Conservation (phyloP, 2,329 filamentous ascomycete species). For the Epichloe amarillans region DNA sequence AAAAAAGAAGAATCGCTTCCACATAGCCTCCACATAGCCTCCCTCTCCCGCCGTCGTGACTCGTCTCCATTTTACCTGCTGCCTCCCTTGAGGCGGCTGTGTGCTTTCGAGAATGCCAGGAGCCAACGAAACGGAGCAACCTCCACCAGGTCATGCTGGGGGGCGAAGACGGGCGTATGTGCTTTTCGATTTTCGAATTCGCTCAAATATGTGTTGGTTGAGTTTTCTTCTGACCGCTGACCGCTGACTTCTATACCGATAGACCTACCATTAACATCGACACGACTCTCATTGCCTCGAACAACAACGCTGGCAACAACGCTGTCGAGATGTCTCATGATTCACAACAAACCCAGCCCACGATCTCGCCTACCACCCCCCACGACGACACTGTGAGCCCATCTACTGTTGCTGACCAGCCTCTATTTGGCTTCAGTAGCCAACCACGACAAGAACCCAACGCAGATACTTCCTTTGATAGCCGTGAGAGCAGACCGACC, state of each 20-base stretch:
- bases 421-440: slow-evolving; percentile 13
- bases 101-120: slow-evolving; percentile 12
- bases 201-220: background rate
- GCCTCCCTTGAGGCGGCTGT: slow-evolving; percentile 10
- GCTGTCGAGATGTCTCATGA: slow-evolving; percentile 18
- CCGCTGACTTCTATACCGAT: background rate
- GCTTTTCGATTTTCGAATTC: background rate
- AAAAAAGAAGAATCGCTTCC: slow-evolving; percentile 2
- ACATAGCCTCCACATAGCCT: slow-evolving; percentile 3
- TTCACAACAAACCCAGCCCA: slow-evolving; percentile 4
- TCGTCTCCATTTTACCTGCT: slow-evolving; percentile 2
- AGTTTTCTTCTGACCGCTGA: background rate
- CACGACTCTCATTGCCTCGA: slow-evolving; percentile 28
- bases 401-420: slow-evolving; percentile 21
- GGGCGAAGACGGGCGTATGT: slow-evolving; percentile 27
- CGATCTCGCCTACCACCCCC: slow-evolving; percentile 21
- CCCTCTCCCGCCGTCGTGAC: background rate
- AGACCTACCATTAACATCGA: slow-evolving; percentile 44
- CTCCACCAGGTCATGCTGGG: slow-evolving; percentile 7
- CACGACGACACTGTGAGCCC: slow-evolving; percentile 29
- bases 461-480: slow-evolving; percentile 49
- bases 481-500: slow-evolving; percentile 51
- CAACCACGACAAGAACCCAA: slow-evolving; percentile 30
- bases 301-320: slow-evolving; percentile 13
- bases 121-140: slow-evolving; percentile 9